Conservation (phyloP, 352 stramenopile genomes). For the Halophytophthora batemanensis region DNA sequence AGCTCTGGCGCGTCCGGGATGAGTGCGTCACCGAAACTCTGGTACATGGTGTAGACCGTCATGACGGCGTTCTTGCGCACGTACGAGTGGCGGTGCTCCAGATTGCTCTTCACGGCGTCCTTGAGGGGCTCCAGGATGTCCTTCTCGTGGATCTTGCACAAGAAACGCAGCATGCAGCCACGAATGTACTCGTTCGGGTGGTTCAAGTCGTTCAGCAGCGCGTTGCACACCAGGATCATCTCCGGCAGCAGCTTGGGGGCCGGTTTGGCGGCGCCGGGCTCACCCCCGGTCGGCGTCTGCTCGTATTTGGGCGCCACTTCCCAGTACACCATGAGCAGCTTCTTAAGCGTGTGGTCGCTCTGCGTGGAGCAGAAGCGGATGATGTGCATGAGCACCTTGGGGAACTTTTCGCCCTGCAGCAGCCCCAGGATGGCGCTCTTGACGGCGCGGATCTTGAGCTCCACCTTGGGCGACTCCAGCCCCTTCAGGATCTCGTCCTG, state of each 20-base stretch:
- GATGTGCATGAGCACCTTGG: constrained; percentile 99
- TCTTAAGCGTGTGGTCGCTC: constrained; percentile 99
- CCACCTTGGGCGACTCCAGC: constrained; percentile 92
- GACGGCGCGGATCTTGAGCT: constrained; percentile 97
- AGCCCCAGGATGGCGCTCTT: constrained; percentile 98
- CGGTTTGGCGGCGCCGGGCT: constrained; percentile 27
- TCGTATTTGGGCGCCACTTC: constrained; percentile 99
- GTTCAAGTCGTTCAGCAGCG: constrained; percentile 99
- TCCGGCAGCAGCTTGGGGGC: constrained; percentile 96
- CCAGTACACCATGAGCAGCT: constrained; percentile 99
- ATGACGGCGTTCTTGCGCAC: constrained; percentile 99
- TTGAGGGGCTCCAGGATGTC: constrained; percentile 92
- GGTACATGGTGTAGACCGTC: constrained; percentile 98
- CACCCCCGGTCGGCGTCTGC: constrained; percentile 35
- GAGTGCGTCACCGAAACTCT: constrained; percentile 91
- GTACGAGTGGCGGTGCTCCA: constrained; percentile 98
- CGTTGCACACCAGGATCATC: constrained; percentile 99
- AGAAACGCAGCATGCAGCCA: constrained; percentile 98
- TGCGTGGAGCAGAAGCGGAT: constrained; percentile 99
- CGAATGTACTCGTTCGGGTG: constrained; percentile 99
- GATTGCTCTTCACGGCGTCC: constrained; percentile 93
- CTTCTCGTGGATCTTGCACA: constrained; percentile 99
- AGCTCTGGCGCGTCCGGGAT: constrained; percentile 98
- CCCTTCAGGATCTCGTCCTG: constrained; percentile 98
- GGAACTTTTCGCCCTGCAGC: constrained; percentile 97